phyloP scores from a whole-genome alignment of 192 early-diverging fungal genomes.

The Backusella tuberculispora region DNA sequence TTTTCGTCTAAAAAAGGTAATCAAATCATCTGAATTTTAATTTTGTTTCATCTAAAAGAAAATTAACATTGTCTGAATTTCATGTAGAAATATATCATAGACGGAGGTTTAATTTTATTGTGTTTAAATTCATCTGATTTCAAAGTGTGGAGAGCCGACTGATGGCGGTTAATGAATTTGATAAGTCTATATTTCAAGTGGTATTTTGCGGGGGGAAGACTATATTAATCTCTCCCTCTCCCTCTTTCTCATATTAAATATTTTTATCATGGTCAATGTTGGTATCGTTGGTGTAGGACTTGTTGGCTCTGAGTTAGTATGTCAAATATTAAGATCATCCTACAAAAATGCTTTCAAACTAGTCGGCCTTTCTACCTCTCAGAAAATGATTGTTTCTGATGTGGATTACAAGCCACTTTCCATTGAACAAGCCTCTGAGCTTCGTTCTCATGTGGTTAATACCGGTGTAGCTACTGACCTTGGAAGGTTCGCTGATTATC shows the following conservation, averaged over 20 bases:
- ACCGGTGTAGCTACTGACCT: conserved; percentile 54
- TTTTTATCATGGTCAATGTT: conserved; percentile 67
- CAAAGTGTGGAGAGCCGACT: neutral
- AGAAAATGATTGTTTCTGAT: conserved; percentile 64
- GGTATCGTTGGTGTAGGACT: conserved; percentile 95
- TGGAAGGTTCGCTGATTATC: conserved; percentile 55
- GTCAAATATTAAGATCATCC: conserved; percentile 70
- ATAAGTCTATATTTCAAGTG: conserved; percentile 10
- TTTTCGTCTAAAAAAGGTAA: no score
- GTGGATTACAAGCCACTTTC: conserved; percentile 48
- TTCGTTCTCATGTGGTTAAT: conserved; percentile 41
- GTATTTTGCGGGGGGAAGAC: neutral
- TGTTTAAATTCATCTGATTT: neutral
- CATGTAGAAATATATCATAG: no score
- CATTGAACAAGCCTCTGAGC: conserved; percentile 52
- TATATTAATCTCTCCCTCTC: conserved; percentile 4
- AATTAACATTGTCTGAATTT: no score
- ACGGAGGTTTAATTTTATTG: neutral
- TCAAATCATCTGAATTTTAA: no score
- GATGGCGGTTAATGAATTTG: conserved; percentile 3
- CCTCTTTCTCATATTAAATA: neutral
- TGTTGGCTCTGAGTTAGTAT: conserved; percentile 89
- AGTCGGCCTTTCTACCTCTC: conserved; percentile 81
- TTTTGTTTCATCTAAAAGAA: no score
- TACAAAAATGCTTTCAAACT: conserved; percentile 62